Conservation (phyloP, 1,284 basidiomycete genomes). For the Irpex sp. region DNA sequence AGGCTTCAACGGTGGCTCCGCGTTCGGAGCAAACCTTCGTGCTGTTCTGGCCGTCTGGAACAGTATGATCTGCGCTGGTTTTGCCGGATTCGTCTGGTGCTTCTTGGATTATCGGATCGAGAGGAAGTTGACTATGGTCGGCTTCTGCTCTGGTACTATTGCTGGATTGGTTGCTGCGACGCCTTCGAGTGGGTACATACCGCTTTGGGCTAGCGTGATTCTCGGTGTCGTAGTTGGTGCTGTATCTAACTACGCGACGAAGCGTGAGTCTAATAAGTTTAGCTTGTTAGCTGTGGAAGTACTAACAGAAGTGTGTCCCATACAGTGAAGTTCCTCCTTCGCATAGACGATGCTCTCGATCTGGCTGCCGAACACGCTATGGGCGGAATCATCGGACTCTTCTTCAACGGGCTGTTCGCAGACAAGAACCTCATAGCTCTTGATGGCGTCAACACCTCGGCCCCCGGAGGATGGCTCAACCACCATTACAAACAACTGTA, state of each 20-base stretch:
- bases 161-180: slow-evolving; percentile 91
- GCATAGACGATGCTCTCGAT: slow-evolving; percentile 81
- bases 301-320: slow-evolving; percentile 6
- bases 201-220: slow-evolving; percentile 67
- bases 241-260: slow-evolving; percentile 84
- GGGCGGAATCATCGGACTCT: slow-evolving; percentile 81
- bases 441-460: slow-evolving; percentile 70
- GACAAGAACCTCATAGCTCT: slow-evolving; percentile 55
- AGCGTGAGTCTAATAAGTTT: slow-evolving; percentile 46
- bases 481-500: slow-evolving; percentile 73
- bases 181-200: slow-evolving; percentile 66
- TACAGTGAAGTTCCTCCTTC: slow-evolving; percentile 60
- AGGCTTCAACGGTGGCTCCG: slow-evolving; percentile 70
- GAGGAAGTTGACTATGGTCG: slow-evolving; percentile 81
- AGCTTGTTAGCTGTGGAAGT: slow-evolving; percentile 6
- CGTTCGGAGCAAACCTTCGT: slow-evolving; percentile 87
- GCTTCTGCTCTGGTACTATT: slow-evolving; percentile 78
- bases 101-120: slow-evolving; percentile 82
- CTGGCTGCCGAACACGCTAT: slow-evolving; percentile 89
- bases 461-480: slow-evolving; percentile 68
- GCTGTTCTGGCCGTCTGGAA: slow-evolving; percentile 86
- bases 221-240: slow-evolving; percentile 74
- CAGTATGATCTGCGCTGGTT: slow-evolving; percentile 76
- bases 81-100: slow-evolving; percentile 86
- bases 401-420: slow-evolving; percentile 80